Percentiles rank a stretch among this genome's conserved stretches.
phyloP scores from a whole-genome alignment of 441 rosid species.

The Mallotus repandus region DNA sequence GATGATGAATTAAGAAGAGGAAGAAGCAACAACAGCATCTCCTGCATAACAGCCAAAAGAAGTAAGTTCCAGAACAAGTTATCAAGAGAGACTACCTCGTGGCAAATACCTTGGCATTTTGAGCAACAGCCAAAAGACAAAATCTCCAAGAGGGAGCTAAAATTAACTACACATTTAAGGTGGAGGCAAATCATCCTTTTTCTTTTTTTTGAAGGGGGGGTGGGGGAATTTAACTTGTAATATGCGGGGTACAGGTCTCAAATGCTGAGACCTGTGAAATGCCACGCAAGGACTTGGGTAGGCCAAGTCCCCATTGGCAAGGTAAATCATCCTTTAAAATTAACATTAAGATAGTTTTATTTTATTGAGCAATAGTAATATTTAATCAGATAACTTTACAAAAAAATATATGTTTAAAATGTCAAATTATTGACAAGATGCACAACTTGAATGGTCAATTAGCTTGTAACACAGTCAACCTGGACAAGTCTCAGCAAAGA shows the following conservation, averaged over 20 bases:
- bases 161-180: background rate
- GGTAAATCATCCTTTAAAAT: no score
- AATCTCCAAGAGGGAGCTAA: background rate
- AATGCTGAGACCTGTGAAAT: no score
- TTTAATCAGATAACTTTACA: no score
- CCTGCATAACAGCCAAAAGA: constrained; percentile 44
- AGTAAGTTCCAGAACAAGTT: constrained; percentile 2
- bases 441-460: background rate
- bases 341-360: no score
- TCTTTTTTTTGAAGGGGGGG: no score
- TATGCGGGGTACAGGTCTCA: no score
- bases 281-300: no score
- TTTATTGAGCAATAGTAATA: no score
- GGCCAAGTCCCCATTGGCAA: no score
- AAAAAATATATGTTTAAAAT: no score
- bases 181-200: background rate
- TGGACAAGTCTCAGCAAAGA: background rate
- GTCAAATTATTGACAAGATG: background rate
- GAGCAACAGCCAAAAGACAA: background rate
- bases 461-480: background rate
- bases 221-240: no score
- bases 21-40: constrained; percentile 88
- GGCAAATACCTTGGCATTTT: background rate
- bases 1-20: constrained; percentile 95
- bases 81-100: background rate